A percentile compares a stretch with the other conserved stretches of the same genome.
phyloP scores from a whole-genome alignment of 139 green algal genomes.

The Mychonastes homosphaera region DNA sequence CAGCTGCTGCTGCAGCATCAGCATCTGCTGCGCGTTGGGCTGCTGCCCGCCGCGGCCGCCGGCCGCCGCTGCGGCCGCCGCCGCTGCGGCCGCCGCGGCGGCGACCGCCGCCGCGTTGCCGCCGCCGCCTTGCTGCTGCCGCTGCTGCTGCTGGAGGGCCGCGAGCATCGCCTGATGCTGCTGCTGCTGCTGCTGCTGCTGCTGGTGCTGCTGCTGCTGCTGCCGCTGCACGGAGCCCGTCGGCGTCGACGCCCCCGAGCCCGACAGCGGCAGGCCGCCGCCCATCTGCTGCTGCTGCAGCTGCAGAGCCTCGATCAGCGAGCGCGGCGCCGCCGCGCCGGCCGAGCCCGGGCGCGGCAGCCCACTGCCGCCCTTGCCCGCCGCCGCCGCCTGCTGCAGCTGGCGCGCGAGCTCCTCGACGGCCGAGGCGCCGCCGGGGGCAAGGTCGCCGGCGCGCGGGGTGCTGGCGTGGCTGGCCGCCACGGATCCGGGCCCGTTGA shows the following conservation, averaged over 20 bases:
- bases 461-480: no score
- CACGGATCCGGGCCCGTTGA: no score
- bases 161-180: not conserved
- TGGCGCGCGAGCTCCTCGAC: not conserved
- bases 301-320: not conserved
- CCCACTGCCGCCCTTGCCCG: no score
- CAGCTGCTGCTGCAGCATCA: slow-evolving; percentile 1
- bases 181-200: slow-evolving; percentile 14
- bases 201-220: slow-evolving; percentile 8
- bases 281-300: slow-evolving; percentile 14
- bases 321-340: not conserved
- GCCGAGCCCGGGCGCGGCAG: not conserved
- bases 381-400: slow-evolving; percentile 1
- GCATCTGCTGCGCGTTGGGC: no score
- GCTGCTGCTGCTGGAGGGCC: slow-evolving; percentile 1
- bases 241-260: not conserved
- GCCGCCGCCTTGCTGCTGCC: slow-evolving; percentile 9
- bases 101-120: not conserved
- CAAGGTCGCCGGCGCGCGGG: no score
- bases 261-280: no score
- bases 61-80: no score
- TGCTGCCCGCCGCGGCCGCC: no score
- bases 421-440: no score
- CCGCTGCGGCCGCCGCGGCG: no score
- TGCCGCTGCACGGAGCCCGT: not conserved